These are phyloP conservation scores for Corymbia citriodora DNA, from an alignment of 441 rosid species.

Conservation along the genomic window DNA sequence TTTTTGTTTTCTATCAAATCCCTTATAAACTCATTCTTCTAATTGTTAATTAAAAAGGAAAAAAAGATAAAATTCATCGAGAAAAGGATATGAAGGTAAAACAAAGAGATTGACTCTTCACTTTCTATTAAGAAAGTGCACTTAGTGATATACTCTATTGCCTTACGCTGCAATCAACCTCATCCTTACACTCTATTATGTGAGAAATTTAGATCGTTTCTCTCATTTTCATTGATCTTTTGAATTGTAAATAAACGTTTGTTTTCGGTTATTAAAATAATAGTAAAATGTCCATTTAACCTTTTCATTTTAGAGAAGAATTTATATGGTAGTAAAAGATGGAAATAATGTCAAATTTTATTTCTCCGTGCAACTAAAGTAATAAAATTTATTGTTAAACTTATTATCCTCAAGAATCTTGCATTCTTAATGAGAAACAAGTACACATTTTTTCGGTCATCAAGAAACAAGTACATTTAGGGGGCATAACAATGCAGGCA, in stretches of 20 bases:
- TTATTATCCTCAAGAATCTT: background rate
- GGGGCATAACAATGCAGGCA: background rate
- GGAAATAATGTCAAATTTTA: background rate
- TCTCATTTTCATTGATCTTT: background rate
- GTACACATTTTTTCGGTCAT: background rate
- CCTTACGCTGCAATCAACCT: background rate
- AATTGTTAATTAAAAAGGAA: background rate
- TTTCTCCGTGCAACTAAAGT: background rate
- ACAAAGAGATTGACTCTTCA: background rate
- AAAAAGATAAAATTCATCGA: background rate
- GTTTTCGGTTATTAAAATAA: background rate
- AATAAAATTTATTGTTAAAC: background rate
- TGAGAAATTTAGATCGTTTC: background rate
- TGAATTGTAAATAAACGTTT: background rate
- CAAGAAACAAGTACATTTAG: background rate
- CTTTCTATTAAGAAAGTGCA: background rate
- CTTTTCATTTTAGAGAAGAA: background rate
- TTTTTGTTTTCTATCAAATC: background rate
- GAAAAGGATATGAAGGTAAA: background rate
- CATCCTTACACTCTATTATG: background rate
- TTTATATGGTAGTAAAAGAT: background rate
- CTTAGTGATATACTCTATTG: background rate
- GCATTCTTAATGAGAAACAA: background rate
- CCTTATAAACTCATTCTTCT: background rate
- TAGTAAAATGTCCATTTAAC: background rate